These are phyloP conservation scores for Elasticomyces elasticus DNA, from an alignment of 495 filamentous ascomycete species.

Conservation along the genomic window DNA sequence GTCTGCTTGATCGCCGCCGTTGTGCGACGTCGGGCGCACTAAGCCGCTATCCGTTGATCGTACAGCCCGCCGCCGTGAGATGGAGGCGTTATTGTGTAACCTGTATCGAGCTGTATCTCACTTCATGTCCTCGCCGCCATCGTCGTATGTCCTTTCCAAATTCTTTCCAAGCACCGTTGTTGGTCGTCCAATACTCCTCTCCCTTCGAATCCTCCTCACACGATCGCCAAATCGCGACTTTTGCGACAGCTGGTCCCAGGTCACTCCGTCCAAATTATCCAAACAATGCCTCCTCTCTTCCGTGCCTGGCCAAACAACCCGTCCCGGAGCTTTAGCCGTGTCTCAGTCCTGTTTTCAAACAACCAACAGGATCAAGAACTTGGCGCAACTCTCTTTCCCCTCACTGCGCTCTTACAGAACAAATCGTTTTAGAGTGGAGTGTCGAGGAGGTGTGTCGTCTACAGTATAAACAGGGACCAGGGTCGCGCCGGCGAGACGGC, in stretches of 20 bases:
- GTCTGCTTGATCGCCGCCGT: background rate
- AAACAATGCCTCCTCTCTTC: background rate
- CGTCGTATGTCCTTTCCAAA: background rate
- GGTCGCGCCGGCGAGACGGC: too few relatives aligned
- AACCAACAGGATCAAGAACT: too few relatives aligned
- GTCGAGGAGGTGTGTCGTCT: background rate
- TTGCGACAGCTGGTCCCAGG: background rate
- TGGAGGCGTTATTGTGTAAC: background rate
- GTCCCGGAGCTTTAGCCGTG: background rate
- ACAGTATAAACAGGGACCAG: background rate
- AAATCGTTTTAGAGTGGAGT: background rate
- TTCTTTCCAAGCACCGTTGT: background rate
- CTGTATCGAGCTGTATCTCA: background rate
- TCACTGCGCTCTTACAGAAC: too few relatives aligned
- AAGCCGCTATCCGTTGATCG: background rate
- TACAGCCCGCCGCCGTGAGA: background rate
- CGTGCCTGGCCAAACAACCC: background rate
- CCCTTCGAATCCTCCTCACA: background rate
- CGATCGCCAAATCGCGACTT: background rate
- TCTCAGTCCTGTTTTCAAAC: background rate
- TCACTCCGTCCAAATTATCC: background rate
- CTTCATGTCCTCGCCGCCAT: conserved; percentile 1
- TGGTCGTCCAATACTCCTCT: background rate
- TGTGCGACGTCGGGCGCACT: conserved; percentile 1
- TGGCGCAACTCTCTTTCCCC: background rate